These are phyloP conservation scores for Hortaea werneckii DNA, from an alignment of 2,329 filamentous ascomycete genomes.

Conservation along the genomic window DNA sequence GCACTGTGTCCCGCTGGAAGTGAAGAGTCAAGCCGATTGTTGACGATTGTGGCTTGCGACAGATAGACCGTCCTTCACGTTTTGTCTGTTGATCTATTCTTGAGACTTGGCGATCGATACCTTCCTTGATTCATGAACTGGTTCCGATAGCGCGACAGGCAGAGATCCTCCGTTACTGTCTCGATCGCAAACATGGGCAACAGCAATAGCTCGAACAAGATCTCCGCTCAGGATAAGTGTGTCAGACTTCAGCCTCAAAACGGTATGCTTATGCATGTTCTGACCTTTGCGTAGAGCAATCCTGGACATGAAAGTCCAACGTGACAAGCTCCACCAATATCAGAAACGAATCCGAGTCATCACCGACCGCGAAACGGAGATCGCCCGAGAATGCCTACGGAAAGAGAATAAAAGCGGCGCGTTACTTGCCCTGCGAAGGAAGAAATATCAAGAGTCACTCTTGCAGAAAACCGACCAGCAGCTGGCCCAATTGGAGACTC, in stretches of 20 bases:
- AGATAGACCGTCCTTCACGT: no score
- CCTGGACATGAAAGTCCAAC: constrained; percentile 93
- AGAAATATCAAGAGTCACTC: constrained; percentile 93
- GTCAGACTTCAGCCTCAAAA: constrained; percentile 41
- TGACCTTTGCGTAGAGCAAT: constrained; percentile 57
- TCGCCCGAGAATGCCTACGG: constrained; percentile 73
- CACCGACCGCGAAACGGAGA: constrained; percentile 75
- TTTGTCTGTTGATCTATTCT: no score
- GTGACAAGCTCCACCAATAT: constrained; percentile 94
- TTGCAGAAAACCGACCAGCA: constrained; percentile 84
- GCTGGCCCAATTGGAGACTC: constrained; percentile 82
- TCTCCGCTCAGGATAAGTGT: constrained; percentile 67
- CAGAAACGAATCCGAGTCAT: constrained; percentile 80
- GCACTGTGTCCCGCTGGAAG: no score
- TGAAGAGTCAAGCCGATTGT: no score
- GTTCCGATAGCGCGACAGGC: no score
- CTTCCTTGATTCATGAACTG: no score
- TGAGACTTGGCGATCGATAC: no score
- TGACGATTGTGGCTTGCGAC: no score
- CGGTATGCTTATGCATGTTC: constrained; percentile 1
- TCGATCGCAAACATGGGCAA: constrained; percentile 52
- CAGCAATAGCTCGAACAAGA: constrained; percentile 49
- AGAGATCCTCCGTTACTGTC: background rate
- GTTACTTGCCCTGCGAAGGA: constrained; percentile 77
- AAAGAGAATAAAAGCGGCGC: constrained; percentile 71